A percentile compares a stretch with the other conserved stretches of the same genome.
phyloP scores from a whole-genome alignment of 2,329 filamentous ascomycete genomes.

The Colletotrichum siamense region DNA sequence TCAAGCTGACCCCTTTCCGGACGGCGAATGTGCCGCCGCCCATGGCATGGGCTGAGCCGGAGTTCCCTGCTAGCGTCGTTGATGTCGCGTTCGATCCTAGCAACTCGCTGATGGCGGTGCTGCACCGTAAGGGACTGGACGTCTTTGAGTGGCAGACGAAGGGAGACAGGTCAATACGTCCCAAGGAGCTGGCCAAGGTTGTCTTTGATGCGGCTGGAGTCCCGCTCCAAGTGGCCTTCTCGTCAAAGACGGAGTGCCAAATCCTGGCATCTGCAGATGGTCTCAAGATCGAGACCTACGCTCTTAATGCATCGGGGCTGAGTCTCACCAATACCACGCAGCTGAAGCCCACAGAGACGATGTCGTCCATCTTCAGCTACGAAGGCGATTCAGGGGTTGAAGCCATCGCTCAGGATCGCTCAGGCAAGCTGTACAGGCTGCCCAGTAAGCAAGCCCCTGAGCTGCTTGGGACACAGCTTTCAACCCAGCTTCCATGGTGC shows the following conservation, averaged over 20 bases:
- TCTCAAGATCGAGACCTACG: conserved; percentile 12
- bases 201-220: conserved; percentile 38
- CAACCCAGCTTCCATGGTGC: conserved; percentile 56
- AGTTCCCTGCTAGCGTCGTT: conserved; percentile 64
- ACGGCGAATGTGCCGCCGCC: conserved; percentile 89
- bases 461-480: conserved; percentile 13
- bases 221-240: conserved; percentile 38
- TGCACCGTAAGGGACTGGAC: conserved; percentile 71
- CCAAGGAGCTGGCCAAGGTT: conserved; percentile 44
- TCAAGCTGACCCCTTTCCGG: conserved; percentile 87
- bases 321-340: not conserved
- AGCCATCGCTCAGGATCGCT: conserved; percentile 50
- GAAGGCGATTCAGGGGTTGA: conserved; percentile 34
- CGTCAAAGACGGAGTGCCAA: conserved; percentile 30
- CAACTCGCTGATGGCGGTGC: conserved; percentile 71
- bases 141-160: conserved; percentile 74
- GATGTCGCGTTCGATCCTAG: conserved; percentile 77
- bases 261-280: conserved; percentile 34
- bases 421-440: conserved; percentile 50
- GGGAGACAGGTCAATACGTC: conserved; percentile 53
- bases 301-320: not conserved
- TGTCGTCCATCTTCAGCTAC: conserved; percentile 34
- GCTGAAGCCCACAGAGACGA: not conserved
- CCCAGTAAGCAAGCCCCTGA: conserved; percentile 15
- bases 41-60: conserved; percentile 83